Base-by-base conservation (phyloP, 306 rosid species). In the Acmispon strigosus region DNA sequence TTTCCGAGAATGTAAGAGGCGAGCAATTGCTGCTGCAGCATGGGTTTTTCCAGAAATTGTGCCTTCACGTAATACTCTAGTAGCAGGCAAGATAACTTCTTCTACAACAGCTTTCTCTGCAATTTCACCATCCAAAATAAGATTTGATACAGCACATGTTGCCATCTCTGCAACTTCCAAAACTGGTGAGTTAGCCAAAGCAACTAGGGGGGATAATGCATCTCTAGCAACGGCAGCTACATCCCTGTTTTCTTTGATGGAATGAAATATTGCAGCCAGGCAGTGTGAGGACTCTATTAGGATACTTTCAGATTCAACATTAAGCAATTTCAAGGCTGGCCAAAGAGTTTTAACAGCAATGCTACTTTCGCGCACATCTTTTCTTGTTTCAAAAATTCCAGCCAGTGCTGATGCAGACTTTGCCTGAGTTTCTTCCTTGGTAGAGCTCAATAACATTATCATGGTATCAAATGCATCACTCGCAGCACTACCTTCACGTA, bases 1-100 rank as follows among this genome's bases (percentile, higher is more conserved):
- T 82, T 62, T 66, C 18, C 84, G 92, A 80, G 88, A 90, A 70
- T 82, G 90, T 67, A 94, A 85, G 69, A 94, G 83, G 75, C 97
- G 97, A 60, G 97, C 92, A 77, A 90, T 88, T 44, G 92, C 98
- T 43, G 98, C 96, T 72, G 98, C 96, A 58, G 98, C 96, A 80
- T 81, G 92, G 72, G 89, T 71, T 80, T 94, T 90, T 59, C 98
- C 96, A 20, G 85, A 84, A 39, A 83, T 53, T 15, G 97, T 78
- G 76, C 98, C 97, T 83, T 93, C 96, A 34, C 73, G 79, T 78
- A 93, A 77, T 67, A 93, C 92, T 86, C 92, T 87, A 32, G 98
- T 88, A 61, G 98, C 98, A 32, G 97, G 96, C 70, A 90, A 75
- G 78, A 90, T 83, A 80, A 93, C 86, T 75, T 93, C 96, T 80